phyloP scores from a whole-genome alignment of 2,329 filamentous ascomycete species.

The Davidsoniella australis region DNA sequence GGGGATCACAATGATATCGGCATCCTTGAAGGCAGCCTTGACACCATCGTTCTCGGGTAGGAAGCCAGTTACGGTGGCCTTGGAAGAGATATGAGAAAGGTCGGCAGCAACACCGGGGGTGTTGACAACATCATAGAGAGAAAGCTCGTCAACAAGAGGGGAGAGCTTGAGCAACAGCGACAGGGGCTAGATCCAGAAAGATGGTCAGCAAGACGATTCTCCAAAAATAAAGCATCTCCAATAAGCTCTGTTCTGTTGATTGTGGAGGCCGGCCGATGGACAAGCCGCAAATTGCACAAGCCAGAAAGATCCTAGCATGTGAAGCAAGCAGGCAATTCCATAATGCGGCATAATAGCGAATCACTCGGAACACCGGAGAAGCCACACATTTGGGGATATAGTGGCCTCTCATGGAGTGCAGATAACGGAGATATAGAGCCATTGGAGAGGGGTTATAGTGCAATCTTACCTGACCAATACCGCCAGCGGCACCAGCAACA shows the following conservation, averaged over 20 bases:
- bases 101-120: constrained; percentile 91
- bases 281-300: neutral
- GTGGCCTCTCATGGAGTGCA: too few relatives aligned
- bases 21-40: constrained; percentile 76
- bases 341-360: neutral
- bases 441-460: neutral
- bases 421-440: neutral
- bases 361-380: neutral
- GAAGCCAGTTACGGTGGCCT: constrained; percentile 73
- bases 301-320: too few relatives aligned
- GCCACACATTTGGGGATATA: neutral
- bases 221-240: neutral
- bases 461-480: constrained; percentile 78
- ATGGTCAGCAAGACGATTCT: constrained; percentile 12
- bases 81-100: constrained; percentile 90
- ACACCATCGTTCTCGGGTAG: constrained; percentile 74
- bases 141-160: constrained; percentile 76
- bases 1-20: constrained; percentile 92
- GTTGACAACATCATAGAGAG: constrained; percentile 99
- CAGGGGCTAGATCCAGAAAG: constrained; percentile 47
- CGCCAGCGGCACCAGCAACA: constrained; percentile 91
- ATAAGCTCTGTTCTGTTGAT: neutral
- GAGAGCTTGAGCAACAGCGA: constrained; percentile 90
- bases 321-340: too few relatives aligned
- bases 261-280: neutral